Evolutionary conservation across 305 asterid species (phyloP).

Genomic region (Solanum chacoense): DNA sequence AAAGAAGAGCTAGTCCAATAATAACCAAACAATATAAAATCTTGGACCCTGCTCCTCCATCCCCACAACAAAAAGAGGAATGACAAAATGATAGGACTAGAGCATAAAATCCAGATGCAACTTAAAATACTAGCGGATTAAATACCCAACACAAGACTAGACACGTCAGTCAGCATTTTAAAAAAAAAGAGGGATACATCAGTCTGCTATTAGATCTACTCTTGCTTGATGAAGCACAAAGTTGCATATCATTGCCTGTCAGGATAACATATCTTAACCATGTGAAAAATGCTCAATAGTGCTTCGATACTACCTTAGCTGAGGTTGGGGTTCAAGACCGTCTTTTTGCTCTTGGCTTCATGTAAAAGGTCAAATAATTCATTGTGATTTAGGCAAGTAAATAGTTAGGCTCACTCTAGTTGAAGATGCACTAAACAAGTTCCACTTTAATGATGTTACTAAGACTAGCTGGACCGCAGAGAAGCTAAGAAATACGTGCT

Average conservation of each 20-base stretch:
- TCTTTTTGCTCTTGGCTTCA: neutral
- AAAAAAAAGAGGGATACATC: neutral
- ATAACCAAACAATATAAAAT: neutral
- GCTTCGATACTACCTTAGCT: neutral
- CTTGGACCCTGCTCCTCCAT: neutral
- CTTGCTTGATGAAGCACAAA: neutral
- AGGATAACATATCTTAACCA: neutral
- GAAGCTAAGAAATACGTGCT: neutral
- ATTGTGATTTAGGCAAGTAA: neutral
- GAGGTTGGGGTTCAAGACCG: neutral
- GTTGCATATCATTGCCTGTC: neutral
- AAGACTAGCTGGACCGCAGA: neutral
- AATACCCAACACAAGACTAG: neutral
- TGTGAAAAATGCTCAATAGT: neutral
- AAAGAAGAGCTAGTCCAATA: neutral
- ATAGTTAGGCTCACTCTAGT: neutral
- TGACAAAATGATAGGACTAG: neutral
- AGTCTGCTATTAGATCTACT: neutral
- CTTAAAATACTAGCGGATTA: neutral
- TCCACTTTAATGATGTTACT: neutral
- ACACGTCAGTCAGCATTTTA: neutral
- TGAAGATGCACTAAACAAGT: neutral
- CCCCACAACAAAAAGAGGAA: neutral
- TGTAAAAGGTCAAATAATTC: neutral
- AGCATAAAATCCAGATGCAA: neutral